Conservation (phyloP, 148 eudicot species). For the Rhododendron simsii region DNA sequence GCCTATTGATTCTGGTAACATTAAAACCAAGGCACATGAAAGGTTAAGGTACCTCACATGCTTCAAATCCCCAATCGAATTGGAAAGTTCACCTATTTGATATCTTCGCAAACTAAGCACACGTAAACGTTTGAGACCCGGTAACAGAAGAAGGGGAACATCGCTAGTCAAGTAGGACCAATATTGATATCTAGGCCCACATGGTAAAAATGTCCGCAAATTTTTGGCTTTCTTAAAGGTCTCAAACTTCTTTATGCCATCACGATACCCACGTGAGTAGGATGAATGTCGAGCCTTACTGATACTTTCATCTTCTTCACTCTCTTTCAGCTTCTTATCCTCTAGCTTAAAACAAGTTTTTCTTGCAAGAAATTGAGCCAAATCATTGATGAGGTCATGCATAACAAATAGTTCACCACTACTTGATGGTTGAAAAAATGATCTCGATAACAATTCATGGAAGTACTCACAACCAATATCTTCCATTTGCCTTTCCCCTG, state of each 20-base stretch:
- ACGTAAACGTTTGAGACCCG: neutral
- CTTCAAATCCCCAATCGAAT: neutral
- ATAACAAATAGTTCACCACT: constrained; percentile 9
- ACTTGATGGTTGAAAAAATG: constrained; percentile 25
- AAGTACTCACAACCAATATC: constrained; percentile 5
- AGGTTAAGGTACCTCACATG: constrained; percentile 15
- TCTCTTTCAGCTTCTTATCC: neutral
- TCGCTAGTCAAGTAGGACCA: neutral
- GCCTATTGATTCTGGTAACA: constrained; percentile 8
- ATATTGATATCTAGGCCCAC: neutral
- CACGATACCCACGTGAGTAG: neutral
- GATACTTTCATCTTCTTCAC: neutral
- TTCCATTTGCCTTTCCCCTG: too few species aligned
- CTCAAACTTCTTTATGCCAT: constrained; percentile 4
- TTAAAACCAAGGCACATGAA: neutral
- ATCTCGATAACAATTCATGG: constrained; percentile 23
- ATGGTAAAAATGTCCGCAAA: constrained; percentile 21
- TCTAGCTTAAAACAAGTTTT: constrained; percentile 14
- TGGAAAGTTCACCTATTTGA: neutral
- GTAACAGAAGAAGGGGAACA: neutral
- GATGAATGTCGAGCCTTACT: constrained; percentile 13
- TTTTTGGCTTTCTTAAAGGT: neutral
- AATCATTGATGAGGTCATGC: constrained; percentile 41
- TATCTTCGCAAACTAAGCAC: constrained; percentile 12
- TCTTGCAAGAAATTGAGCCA: constrained; percentile 21